Conservation (phyloP, 2,329 filamentous ascomycete species). For the Scytalidium lignicola region DNA sequence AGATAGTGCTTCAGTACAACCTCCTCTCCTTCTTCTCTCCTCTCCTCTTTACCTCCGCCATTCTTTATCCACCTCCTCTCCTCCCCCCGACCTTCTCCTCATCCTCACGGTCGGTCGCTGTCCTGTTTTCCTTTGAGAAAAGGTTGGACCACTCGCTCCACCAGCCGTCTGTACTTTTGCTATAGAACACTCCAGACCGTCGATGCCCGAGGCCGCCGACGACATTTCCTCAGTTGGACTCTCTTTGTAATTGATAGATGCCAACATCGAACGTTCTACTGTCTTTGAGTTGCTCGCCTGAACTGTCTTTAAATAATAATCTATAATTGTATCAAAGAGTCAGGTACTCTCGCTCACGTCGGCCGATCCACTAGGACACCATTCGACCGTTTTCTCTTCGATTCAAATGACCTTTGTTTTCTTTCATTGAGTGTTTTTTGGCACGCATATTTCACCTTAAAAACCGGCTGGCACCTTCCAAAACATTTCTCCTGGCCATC, state of each 20-base stretch:
- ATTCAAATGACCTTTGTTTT: too few species aligned
- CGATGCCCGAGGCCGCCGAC: not conserved
- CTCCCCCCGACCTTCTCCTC: slow-evolving; percentile 1
- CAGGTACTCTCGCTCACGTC: too few species aligned
- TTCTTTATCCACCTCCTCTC: not conserved
- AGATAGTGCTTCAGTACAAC: not conserved
- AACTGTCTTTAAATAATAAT: slow-evolving; percentile 4
- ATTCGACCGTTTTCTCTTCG: too few species aligned
- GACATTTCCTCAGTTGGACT: not conserved
- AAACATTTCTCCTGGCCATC: too few species aligned
- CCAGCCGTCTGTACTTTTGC: not conserved
- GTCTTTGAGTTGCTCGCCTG: not conserved
- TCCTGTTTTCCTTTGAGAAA: not conserved
- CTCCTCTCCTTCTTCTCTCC: slow-evolving; percentile 9
- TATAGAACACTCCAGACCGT: not conserved
- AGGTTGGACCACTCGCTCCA: not conserved
- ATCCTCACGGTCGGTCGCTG: not conserved
- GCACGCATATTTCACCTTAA: too few species aligned
- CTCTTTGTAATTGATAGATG: too few species aligned
- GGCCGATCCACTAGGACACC: too few species aligned
- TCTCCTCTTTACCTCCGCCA: slow-evolving; percentile 1
- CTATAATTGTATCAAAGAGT: slow-evolving; percentile 1
- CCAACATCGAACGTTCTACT: not conserved
- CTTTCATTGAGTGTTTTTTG: too few species aligned
- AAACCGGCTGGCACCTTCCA: too few species aligned